Evolutionary conservation across 2,329 filamentous ascomycete genomes (phyloP), one percentile per base, ranked within the genome.

Genomic region (Penicillium sp.): DNA sequence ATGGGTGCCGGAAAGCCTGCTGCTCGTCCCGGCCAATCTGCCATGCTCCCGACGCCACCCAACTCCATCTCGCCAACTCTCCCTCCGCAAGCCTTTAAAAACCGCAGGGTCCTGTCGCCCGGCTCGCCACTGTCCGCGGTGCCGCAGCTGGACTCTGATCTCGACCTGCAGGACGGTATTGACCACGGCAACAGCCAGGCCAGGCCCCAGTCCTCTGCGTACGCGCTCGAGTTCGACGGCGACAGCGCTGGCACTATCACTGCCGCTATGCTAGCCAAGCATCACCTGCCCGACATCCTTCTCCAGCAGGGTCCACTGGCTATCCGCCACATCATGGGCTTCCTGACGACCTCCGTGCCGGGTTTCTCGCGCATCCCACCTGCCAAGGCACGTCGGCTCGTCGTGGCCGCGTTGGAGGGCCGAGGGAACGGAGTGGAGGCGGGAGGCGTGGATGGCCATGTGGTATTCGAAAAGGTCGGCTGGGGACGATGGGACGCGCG

Each of bases 401-500:
- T 97, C 4, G 91, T 96, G n/a, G 86, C 85, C 49, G 91, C 90
- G 50, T 73, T 97, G 56, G 91, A 97, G 72, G 86, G 87, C 59
- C 85, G 87, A 59, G 74, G 75, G n/a, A 76, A 72, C 38, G 77
- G 76, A 45, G 77, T 76, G 39, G 69, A 70, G 46, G 72, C 72
- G 36, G 74, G 72, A 52, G 79, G 79, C 53, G 69, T 71, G 45
- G 77, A 82, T 54, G 77, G 78, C 49, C 81, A 82, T 40, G 67
- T 74, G 49, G 56, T 74, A 44, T 97, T 95, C 65, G 87, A 94
- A 69, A 97, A 97, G 76, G 89, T 96, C 49, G 91, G 91, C 63
- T 97, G 91, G 91, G 93, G 93, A 49, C 83, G 89, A 56, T 98
- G 91, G 91, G 87, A 94, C 69, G 93, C 90, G 51, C 83, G 83